Conservation (phyloP, 768 basidiomycete genomes). For the Russula virescens region DNA sequence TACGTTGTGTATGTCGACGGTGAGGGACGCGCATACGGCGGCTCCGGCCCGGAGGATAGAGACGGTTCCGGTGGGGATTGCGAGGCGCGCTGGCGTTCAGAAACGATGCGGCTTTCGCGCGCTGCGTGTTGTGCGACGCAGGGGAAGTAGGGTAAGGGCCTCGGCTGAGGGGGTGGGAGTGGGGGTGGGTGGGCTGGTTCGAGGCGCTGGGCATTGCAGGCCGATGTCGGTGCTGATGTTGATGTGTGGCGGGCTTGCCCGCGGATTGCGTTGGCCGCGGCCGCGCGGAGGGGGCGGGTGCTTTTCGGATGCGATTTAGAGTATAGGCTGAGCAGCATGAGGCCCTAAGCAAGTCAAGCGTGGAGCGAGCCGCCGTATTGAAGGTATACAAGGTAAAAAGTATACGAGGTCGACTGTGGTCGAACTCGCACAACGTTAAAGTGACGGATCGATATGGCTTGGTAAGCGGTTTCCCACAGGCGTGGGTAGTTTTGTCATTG, state of each 20-base stretch:
- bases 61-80: constrained; percentile 22
- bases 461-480: background rate
- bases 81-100: constrained; percentile 20
- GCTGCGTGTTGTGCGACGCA: constrained; percentile 81
- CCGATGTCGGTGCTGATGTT: background rate
- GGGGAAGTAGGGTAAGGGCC: constrained; percentile 41
- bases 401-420: no score
- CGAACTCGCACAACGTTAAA: no score
- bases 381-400: no score
- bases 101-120: constrained; percentile 52
- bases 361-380: background rate
- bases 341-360: background rate
- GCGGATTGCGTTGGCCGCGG: background rate
- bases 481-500: no score
- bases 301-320: background rate
- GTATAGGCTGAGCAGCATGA: background rate
- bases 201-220: background rate
- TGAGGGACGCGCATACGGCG: constrained; percentile 73
- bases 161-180: background rate
- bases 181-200: background rate
- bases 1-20: constrained; percentile 70
- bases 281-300: background rate
- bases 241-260: background rate
- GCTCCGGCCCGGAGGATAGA: constrained; percentile 63
- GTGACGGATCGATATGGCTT: background rate